Evolutionary conservation across 2,329 filamentous ascomycete genomes (phyloP).

Genomic region (Fusarium sp.): DNA sequence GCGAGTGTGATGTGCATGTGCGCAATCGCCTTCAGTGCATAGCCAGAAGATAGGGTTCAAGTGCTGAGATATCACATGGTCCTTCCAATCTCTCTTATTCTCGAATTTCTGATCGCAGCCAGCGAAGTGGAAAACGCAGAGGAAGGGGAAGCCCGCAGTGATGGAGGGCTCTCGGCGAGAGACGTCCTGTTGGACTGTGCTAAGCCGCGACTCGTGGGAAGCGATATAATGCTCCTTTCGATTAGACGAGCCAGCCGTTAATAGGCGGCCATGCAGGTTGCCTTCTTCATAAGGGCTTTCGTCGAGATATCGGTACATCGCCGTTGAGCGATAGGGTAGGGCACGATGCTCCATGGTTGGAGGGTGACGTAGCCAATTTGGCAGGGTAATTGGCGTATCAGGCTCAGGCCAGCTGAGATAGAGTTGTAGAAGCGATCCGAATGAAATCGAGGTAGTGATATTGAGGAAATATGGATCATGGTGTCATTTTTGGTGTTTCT

Average conservation of each 20-base stretch:
- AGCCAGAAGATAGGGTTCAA: rapidly evolving
- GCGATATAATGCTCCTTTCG: neutral
- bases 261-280: neutral
- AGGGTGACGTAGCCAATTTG: rapidly evolving
- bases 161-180: rapidly evolving
- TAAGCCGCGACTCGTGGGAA: rapidly evolving
- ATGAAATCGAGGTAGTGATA: too few relatives aligned
- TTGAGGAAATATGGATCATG: neutral
- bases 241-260: rapidly evolving
- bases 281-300: neutral
- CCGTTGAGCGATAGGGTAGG: rapidly evolving
- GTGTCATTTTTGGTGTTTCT: rapidly evolving
- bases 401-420: too few relatives aligned
- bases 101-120: rapidly evolving
- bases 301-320: rapidly evolving
- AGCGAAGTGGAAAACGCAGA: neutral
- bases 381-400: too few relatives aligned
- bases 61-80: rapidly evolving
- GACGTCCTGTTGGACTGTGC: rapidly evolving
- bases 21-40: neutral
- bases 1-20: too few relatives aligned
- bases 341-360: neutral
- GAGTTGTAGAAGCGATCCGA: too few relatives aligned
- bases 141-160: neutral
- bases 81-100: rapidly evolving